These are phyloP conservation scores for Colletotrichum sp. DNA, from an alignment of 2,329 filamentous ascomycete species.

Conservation along the genomic window DNA sequence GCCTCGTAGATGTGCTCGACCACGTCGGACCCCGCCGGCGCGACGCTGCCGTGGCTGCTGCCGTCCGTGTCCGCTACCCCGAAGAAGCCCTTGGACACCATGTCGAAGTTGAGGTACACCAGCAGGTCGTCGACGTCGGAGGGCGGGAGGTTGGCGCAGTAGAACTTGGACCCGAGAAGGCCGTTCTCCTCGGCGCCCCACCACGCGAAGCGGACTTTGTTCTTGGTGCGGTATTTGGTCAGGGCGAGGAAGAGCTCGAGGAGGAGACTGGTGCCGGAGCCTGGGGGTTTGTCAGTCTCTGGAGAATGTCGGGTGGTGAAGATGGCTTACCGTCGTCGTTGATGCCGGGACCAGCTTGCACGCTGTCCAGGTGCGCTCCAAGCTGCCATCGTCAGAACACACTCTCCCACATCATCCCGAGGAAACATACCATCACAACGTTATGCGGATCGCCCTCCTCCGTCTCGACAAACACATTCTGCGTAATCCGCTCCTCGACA, in stretches of 20 bases:
- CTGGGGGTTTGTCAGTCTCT: background rate
- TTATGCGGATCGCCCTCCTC: constrained; percentile 47
- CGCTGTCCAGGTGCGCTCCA: constrained; percentile 49
- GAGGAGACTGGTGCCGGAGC: constrained; percentile 44
- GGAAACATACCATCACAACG: constrained; percentile 38
- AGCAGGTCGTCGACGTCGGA: constrained; percentile 40
- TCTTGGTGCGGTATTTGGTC: constrained; percentile 36
- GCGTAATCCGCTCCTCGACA: constrained; percentile 44
- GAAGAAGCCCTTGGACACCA: constrained; percentile 41
- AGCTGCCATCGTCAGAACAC: constrained; percentile 24
- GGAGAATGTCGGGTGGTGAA: too few species aligned
- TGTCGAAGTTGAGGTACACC: constrained; percentile 47
- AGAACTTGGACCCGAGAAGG: constrained; percentile 38
- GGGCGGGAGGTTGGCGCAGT: constrained; percentile 37
- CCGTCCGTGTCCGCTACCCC: constrained; percentile 40
- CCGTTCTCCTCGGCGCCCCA: constrained; percentile 53
- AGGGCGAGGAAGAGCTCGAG: constrained; percentile 47
- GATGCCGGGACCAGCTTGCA: constrained; percentile 48
- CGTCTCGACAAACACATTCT: constrained; percentile 52
- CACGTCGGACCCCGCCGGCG: constrained; percentile 34
- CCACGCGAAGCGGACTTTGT: constrained; percentile 47
- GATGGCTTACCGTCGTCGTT: constrained; percentile 43
- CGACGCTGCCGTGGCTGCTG: constrained; percentile 40
- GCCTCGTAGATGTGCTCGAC: constrained; percentile 38
- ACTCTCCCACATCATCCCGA: background rate